Conservation (phyloP, 345 rosid species). For the Eutrema japonicum region DNA sequence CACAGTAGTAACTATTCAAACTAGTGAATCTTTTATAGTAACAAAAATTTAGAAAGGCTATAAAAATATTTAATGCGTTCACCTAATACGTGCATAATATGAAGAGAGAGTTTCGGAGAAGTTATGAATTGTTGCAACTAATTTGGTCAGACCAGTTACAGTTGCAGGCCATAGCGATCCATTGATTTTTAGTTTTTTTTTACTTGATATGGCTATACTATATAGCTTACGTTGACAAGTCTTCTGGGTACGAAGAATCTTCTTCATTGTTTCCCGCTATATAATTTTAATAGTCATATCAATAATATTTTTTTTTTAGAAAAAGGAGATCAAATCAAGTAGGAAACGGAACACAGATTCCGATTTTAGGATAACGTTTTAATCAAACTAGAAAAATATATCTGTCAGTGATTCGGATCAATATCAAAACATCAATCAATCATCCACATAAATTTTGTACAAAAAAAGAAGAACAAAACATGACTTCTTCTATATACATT, state of each 20-base stretch:
- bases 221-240: slow-evolving; percentile 32
- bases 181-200: slow-evolving; percentile 27
- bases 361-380: slow-evolving; percentile 22
- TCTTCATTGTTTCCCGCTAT: not conserved
- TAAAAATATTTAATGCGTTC: slow-evolving; percentile 8
- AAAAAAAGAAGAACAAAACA: slow-evolving; percentile 2
- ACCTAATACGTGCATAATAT: slow-evolving; percentile 20
- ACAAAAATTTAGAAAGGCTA: not conserved
- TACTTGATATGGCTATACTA: slow-evolving; percentile 35
- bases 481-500: slow-evolving; percentile 35
- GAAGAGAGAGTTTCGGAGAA: not conserved
- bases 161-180: slow-evolving; percentile 28
- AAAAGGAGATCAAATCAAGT: slow-evolving; percentile 28
- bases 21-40: not conserved
- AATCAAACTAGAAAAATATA: slow-evolving; percentile 23
- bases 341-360: slow-evolving; percentile 27
- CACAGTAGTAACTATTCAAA: not conserved
- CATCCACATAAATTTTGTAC: slow-evolving; percentile 14
- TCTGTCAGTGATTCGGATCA: slow-evolving; percentile 37
- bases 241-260: slow-evolving; percentile 22
- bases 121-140: slow-evolving; percentile 27
- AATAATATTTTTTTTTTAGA: not conserved
- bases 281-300: not conserved
- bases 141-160: slow-evolving; percentile 31
- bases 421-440: slow-evolving; percentile 34